phyloP scores from a whole-genome alignment of 2,329 filamentous ascomycete species.

The Paraphoma sp. region DNA sequence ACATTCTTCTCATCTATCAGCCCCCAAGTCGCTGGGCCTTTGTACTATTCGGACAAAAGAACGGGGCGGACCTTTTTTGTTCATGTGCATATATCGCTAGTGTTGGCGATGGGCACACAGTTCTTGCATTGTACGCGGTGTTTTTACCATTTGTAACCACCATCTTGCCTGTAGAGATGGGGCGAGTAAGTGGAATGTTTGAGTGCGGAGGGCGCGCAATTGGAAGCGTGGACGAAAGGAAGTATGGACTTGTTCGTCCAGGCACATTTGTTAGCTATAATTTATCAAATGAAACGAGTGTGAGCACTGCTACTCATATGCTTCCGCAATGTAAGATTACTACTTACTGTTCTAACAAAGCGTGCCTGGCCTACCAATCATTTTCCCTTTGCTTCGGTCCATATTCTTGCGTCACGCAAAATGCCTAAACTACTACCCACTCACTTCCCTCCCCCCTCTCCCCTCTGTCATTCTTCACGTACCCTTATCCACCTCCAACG shows the following conservation, averaged over 20 bases:
- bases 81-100: not conserved
- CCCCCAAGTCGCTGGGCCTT: not conserved
- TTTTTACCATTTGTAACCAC: not conserved
- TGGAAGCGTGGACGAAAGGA: not conserved
- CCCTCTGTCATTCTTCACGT: not conserved
- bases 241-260: not conserved
- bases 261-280: not conserved
- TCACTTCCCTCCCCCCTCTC: not conserved
- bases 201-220: not conserved
- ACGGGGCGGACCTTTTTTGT: not conserved
- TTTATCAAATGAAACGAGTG: not conserved
- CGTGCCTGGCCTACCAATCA: no score
- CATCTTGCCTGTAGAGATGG: not conserved
- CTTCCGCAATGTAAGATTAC: no score
- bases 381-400: no score
- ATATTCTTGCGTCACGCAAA: not conserved
- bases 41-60: conserved; percentile 13
- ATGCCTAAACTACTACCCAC: not conserved
- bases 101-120: not conserved
- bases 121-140: conserved; percentile 8
- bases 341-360: no score
- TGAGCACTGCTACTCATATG: not conserved
- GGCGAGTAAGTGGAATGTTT: not conserved
- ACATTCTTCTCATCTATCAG: conserved; percentile 7
- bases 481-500: conserved; percentile 29